Conservation (phyloP, 768 basidiomycete genomes). For the Termitomyces sp. region DNA sequence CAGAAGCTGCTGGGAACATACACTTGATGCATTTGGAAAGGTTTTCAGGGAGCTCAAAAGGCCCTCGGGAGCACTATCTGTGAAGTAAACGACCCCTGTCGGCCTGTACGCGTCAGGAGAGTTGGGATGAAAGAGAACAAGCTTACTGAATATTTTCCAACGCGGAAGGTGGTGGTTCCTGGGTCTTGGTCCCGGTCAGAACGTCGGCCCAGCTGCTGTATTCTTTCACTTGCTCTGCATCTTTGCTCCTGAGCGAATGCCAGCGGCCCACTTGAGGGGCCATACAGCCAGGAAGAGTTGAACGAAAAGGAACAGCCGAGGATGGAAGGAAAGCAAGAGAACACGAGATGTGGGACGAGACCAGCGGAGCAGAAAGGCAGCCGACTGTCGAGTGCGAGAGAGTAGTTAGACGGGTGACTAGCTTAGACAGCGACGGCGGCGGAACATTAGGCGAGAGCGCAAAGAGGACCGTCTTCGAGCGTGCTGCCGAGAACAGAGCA, state of each 20-base stretch:
- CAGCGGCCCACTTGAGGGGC: conserved; percentile 65
- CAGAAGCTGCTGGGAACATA: conserved; percentile 21
- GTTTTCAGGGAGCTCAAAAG: conserved; percentile 36
- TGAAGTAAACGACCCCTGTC: conserved; percentile 44
- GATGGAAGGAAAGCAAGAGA: conserved; percentile 51
- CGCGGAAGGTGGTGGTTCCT: conserved; percentile 28
- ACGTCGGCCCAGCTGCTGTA: conserved; percentile 45
- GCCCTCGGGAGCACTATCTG: conserved; percentile 55
- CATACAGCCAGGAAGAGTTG: conserved; percentile 53
- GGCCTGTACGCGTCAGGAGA: conserved; percentile 12
- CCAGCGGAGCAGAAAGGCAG: conserved; percentile 54
- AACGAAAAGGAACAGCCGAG: conserved; percentile 48
- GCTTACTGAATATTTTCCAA: conserved; percentile 34
- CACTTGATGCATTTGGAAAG: conserved; percentile 46
- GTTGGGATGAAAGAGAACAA: neutral
- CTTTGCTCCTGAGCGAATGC: conserved; percentile 52
- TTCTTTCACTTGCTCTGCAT: conserved; percentile 9
- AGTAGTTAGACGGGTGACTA: conserved; percentile 33
- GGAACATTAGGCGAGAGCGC: conserved; percentile 40
- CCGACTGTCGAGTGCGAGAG: conserved; percentile 45
- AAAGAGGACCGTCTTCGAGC: conserved; percentile 38
- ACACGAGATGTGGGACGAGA: conserved; percentile 36
- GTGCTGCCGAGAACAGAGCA: conserved; percentile 22
- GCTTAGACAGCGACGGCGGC: conserved; percentile 30
- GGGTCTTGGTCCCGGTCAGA: conserved; percentile 31